phyloP scores from a whole-genome alignment of 257 asterid genomes.

The Przewalskia tangutica region DNA sequence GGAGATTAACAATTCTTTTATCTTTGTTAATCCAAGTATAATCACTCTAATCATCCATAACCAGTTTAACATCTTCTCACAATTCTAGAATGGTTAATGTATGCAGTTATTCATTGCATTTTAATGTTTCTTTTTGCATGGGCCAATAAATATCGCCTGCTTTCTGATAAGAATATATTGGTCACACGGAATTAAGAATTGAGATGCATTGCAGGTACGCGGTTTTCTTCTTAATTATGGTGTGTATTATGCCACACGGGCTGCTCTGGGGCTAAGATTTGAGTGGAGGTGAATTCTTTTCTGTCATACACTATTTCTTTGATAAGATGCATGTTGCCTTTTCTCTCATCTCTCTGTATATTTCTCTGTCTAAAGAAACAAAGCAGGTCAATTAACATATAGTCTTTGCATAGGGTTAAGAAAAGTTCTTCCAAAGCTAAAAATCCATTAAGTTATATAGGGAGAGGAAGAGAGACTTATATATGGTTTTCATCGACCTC shows the following conservation, averaged over 20 bases:
- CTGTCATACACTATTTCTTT: neutral
- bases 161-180: neutral
- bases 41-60: neutral
- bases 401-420: neutral
- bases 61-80: neutral
- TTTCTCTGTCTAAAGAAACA: neutral
- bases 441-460: neutral
- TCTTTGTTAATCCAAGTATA: neutral
- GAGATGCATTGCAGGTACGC: slow-evolving; percentile 51
- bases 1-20: neutral
- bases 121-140: neutral
- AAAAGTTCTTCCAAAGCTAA: neutral
- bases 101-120: neutral
- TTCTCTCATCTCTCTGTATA: neutral
- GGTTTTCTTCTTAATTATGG: slow-evolving; percentile 96
- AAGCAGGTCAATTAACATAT: neutral
- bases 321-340: neutral
- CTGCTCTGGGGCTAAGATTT: slow-evolving; percentile 87
- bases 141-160: neutral
- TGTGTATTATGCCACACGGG: slow-evolving; percentile 90
- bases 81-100: neutral
- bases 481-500: too few relatives aligned
- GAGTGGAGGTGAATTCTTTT: slow-evolving; percentile 70
- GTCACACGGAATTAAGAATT: neutral
- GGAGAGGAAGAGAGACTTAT: too few relatives aligned